Conservation (phyloP, 2,329 filamentous ascomycete species). For the Erysiphe pulchra region DNA sequence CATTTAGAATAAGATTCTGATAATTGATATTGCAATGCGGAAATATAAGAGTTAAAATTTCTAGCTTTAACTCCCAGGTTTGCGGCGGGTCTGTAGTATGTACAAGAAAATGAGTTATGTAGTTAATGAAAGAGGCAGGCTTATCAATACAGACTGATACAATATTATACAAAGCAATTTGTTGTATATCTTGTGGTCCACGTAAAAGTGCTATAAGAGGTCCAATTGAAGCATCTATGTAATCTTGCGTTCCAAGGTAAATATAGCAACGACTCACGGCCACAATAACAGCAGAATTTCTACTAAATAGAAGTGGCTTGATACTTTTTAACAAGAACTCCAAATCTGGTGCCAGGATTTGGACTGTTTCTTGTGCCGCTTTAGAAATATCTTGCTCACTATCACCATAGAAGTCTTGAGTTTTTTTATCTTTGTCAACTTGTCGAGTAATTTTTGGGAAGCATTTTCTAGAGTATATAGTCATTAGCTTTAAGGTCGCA, state of each 20-base stretch:
- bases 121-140: slow-evolving; percentile 62
- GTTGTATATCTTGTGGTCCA: slow-evolving; percentile 64
- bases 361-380: slow-evolving; percentile 23
- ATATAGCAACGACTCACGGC: slow-evolving; percentile 68
- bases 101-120: slow-evolving; percentile 74
- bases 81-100: slow-evolving; percentile 52
- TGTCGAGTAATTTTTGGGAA: slow-evolving; percentile 48
- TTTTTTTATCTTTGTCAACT: slow-evolving; percentile 30
- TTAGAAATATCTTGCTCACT: slow-evolving; percentile 17
- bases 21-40: slow-evolving; percentile 49
- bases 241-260: slow-evolving; percentile 55
- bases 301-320: slow-evolving; percentile 65
- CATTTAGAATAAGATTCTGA: slow-evolving; percentile 71
- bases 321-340: slow-evolving; percentile 57
- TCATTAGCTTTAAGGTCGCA: slow-evolving; percentile 57
- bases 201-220: slow-evolving; percentile 69
- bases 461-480: slow-evolving; percentile 61
- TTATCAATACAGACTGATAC: slow-evolving; percentile 65
- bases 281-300: slow-evolving; percentile 79
- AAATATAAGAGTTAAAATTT: slow-evolving; percentile 75
- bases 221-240: slow-evolving; percentile 51
- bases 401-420: slow-evolving; percentile 54
- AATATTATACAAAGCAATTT: slow-evolving; percentile 80
- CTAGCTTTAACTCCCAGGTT: slow-evolving; percentile 79
- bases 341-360: slow-evolving; percentile 54